A percentile compares a stretch with the other conserved stretches of the same genome.
Conservation (phyloP, 257 asterid genomes). For the Misopates orontium region DNA sequence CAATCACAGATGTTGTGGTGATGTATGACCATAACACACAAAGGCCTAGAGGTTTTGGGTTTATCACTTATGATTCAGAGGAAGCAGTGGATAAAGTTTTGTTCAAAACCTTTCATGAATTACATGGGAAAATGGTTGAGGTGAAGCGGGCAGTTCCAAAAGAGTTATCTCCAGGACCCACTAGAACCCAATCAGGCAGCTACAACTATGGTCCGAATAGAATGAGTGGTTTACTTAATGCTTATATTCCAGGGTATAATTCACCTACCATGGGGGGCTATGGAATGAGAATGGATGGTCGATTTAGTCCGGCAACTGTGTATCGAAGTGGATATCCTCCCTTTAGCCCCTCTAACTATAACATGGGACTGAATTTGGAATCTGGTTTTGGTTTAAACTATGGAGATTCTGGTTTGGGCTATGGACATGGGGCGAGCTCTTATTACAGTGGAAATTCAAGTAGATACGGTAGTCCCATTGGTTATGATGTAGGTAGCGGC, state of each 20-base stretch:
- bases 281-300: slow-evolving; percentile 55
- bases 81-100: slow-evolving; percentile 78
- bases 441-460: slow-evolving; percentile 47
- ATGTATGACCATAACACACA: slow-evolving; percentile 97
- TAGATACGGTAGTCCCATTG: slow-evolving; percentile 45
- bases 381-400: slow-evolving; percentile 51
- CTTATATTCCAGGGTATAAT: slow-evolving; percentile 47
- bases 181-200: slow-evolving; percentile 43
- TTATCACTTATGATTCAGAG: slow-evolving; percentile 76
- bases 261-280: slow-evolving; percentile 46
- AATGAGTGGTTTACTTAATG: slow-evolving; percentile 50
- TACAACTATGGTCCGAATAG: slow-evolving; percentile 35
- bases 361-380: slow-evolving; percentile 52
- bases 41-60: slow-evolving; percentile 96
- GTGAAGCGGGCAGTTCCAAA: slow-evolving; percentile 74
- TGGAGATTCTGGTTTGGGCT: slow-evolving; percentile 50
- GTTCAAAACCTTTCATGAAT: slow-evolving; percentile 74
- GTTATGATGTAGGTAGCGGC: slow-evolving; percentile 40
- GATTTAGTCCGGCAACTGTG: slow-evolving; percentile 56
- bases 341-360: slow-evolving; percentile 44
- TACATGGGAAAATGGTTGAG: slow-evolving; percentile 84
- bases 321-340: slow-evolving; percentile 67
- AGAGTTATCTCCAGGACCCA: slow-evolving; percentile 54
- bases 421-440: slow-evolving; percentile 57
- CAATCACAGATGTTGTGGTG: slow-evolving; percentile 80